phyloP scores from a whole-genome alignment of 768 basidiomycete species.

The Hygrocybe punicea region DNA sequence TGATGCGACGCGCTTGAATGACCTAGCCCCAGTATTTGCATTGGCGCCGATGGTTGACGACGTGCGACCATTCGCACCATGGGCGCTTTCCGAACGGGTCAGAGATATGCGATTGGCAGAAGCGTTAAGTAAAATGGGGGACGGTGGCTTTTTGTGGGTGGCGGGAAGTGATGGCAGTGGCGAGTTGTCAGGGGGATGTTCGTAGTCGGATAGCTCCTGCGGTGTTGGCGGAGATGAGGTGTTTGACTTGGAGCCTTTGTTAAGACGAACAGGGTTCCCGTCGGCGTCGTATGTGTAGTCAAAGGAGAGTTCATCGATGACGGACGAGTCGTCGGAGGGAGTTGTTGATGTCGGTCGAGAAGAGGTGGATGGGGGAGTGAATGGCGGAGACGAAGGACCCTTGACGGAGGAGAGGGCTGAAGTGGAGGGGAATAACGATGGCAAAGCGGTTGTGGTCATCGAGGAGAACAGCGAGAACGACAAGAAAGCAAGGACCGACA shows the following conservation, averaged over 20 bases:
- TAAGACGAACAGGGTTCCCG: constrained; percentile 54
- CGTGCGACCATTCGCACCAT: constrained; percentile 40
- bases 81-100: constrained; percentile 65
- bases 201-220: constrained; percentile 2
- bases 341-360: constrained; percentile 33
- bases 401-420: not conserved
- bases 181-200: constrained; percentile 12
- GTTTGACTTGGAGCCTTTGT: constrained; percentile 51
- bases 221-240: constrained; percentile 40
- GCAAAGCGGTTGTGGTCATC: not conserved
- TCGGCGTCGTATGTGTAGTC: constrained; percentile 56
- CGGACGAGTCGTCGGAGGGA: constrained; percentile 55
- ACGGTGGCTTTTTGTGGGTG: constrained; percentile 20
- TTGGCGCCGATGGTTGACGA: constrained; percentile 30
- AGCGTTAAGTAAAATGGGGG: constrained; percentile 39
- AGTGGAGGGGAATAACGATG: not conserved
- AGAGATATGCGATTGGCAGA: constrained; percentile 48
- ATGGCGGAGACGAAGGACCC: constrained; percentile 34
- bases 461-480: not conserved
- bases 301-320: constrained; percentile 64
- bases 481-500: not conserved
- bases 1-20: constrained; percentile 66
- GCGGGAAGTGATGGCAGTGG: constrained; percentile 11
- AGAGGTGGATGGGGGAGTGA: constrained; percentile 36
- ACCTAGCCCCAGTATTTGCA: constrained; percentile 35